Evolutionary conservation across 805 yeast species (phyloP).

Genomic region (Yarrowia alimentaria): DNA sequence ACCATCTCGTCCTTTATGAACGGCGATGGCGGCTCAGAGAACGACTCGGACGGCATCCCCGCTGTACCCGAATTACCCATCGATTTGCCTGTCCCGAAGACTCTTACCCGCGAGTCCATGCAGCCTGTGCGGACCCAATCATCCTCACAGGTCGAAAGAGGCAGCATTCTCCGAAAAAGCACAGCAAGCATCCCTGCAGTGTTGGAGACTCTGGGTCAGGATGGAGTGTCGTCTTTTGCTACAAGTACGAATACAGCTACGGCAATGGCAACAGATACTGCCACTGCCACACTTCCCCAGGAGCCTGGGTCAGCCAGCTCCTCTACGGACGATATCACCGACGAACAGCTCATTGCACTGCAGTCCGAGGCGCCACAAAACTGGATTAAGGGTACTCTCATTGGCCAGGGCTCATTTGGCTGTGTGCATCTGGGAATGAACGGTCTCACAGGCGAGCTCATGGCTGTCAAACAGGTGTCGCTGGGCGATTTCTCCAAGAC

Average conservation of each 20-base stretch:
- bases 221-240: slow-evolving; percentile 1
- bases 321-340: slow-evolving; percentile 19
- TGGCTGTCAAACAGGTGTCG: slow-evolving; percentile 96
- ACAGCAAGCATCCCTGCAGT: slow-evolving; percentile 4
- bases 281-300: too few relatives aligned
- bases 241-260: too few relatives aligned
- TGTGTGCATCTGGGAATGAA: slow-evolving; percentile 90
- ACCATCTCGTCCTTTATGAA: slow-evolving; percentile 36
- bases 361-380: slow-evolving; percentile 50
- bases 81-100: slow-evolving; percentile 1
- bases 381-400: slow-evolving; percentile 91
- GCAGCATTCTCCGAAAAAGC: not conserved
- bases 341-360: slow-evolving; percentile 21
- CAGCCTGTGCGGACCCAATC: slow-evolving; percentile 17
- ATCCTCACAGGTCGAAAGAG: slow-evolving; percentile 13
- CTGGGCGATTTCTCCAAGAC: slow-evolving; percentile 47
- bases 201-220: slow-evolving; percentile 9
- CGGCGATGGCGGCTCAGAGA: slow-evolving; percentile 29
- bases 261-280: too few relatives aligned
- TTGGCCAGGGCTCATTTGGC: slow-evolving; percentile 95
- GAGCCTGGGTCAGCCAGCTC: not conserved
- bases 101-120: slow-evolving; percentile 12
- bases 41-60: slow-evolving; percentile 33
- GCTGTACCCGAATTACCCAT: slow-evolving; percentile 32
- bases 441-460: slow-evolving; percentile 85